These are phyloP conservation scores for Sporisorium graminicola DNA, from an alignment of 1,284 basidiomycete genomes.

Conservation along the genomic window DNA sequence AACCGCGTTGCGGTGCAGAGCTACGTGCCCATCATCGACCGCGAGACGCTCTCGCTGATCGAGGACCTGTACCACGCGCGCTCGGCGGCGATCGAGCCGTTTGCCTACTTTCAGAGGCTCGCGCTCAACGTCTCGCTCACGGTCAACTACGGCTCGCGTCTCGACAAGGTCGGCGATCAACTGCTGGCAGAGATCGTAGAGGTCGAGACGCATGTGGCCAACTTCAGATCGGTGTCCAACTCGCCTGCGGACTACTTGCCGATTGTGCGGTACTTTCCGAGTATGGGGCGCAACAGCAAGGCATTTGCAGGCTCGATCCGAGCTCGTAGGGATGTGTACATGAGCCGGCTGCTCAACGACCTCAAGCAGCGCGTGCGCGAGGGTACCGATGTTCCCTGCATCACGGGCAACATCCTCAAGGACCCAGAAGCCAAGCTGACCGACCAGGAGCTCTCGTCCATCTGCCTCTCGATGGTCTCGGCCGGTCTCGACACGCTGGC, in stretches of 20 bases:
- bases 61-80: slow-evolving; percentile 38
- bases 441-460: slow-evolving; percentile 42
- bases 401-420: slow-evolving; percentile 48
- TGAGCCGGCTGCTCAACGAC: slow-evolving; percentile 41
- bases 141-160: slow-evolving; percentile 42
- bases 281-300: slow-evolving; percentile 9
- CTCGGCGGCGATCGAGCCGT: slow-evolving; percentile 29
- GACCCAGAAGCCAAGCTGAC: slow-evolving; percentile 45
- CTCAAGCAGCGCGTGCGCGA: slow-evolving; percentile 30
- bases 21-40: slow-evolving; percentile 51
- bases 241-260: slow-evolving; percentile 42
- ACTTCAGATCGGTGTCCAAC: slow-evolving; percentile 46
- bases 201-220: slow-evolving; percentile 52
- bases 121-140: slow-evolving; percentile 48
- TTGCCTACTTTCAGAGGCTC: slow-evolving; percentile 42
- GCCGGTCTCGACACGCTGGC: slow-evolving; percentile 50
- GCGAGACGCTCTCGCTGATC: slow-evolving; percentile 44
- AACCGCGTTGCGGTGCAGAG: slow-evolving; percentile 42
- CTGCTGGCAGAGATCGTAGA: slow-evolving; percentile 46
- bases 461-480: slow-evolving; percentile 51
- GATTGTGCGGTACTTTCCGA: slow-evolving; percentile 35
- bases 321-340: slow-evolving; percentile 41
- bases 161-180: slow-evolving; percentile 41
- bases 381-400: slow-evolving; percentile 43
- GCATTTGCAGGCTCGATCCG: slow-evolving; percentile 27